Conservation (phyloP, 306 rosid species). For the Gynostemma pentaphyllum region DNA sequence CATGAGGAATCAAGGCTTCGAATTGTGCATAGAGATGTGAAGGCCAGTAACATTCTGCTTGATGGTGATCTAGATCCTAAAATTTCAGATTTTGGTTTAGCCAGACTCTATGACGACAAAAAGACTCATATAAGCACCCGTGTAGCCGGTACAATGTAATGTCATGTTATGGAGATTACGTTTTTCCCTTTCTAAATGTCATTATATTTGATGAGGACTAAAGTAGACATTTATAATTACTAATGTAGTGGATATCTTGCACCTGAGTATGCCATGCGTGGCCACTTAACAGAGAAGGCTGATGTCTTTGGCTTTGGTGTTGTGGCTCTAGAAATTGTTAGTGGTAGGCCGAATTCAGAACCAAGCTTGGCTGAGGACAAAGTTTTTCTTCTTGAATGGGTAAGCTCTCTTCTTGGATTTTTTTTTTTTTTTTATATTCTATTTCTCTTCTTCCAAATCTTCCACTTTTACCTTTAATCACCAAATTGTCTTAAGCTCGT, state of each 20-base stretch:
- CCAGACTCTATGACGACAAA: slow-evolving; percentile 23
- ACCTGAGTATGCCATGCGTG: slow-evolving; percentile 79
- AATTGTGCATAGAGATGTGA: slow-evolving; percentile 29
- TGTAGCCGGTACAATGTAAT: slow-evolving; percentile 33
- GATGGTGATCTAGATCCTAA: slow-evolving; percentile 14
- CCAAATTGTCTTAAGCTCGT: no score
- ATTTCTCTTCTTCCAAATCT: neutral
- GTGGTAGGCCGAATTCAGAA: slow-evolving; percentile 59
- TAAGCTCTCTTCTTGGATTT: no score
- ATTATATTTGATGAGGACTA: neutral
- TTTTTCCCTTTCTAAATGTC: neutral
- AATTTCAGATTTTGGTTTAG: slow-evolving; percentile 31
- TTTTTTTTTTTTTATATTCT: neutral
- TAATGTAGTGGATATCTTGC: slow-evolving; percentile 70
- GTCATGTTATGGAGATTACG: neutral
- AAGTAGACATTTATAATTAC: neutral
- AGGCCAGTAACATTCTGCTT: slow-evolving; percentile 29
- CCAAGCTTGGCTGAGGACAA: slow-evolving; percentile 38
- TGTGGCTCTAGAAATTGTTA: slow-evolving; percentile 56
- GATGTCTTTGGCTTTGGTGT: slow-evolving; percentile 81
- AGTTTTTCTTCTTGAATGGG: slow-evolving; percentile 63
- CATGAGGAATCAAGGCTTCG: slow-evolving; percentile 25
- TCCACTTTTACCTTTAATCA: no score
- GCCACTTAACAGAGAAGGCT: slow-evolving; percentile 73
- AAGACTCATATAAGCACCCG: slow-evolving; percentile 28